phyloP scores from a whole-genome alignment of 805 yeast species.

The Myxozyma neotropica region DNA sequence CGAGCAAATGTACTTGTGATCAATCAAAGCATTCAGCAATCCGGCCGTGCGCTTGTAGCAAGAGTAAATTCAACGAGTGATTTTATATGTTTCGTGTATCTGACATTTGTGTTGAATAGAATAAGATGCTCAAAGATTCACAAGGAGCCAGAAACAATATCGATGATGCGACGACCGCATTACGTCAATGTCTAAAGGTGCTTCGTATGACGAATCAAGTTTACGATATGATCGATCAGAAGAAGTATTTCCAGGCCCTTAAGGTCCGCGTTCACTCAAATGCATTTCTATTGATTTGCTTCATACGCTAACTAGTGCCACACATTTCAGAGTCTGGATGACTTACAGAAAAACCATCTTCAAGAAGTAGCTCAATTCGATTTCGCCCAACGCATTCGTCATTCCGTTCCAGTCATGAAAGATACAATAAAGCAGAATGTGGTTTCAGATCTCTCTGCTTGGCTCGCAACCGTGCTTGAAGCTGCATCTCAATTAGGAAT shows the following conservation, averaged over 20 bases:
- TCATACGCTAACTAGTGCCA: too few species aligned
- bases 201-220: constrained; percentile 84
- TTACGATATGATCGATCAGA: constrained; percentile 73
- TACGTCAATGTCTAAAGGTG: constrained; percentile 75
- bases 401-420: constrained; percentile 75
- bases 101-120: constrained; percentile 41
- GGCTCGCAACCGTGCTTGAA: constrained; percentile 51
- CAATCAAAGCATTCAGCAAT: constrained; percentile 58
- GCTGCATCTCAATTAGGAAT: constrained; percentile 56
- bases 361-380: constrained; percentile 69
- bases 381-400: constrained; percentile 66
- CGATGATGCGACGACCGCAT: constrained; percentile 67
- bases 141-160: constrained; percentile 69
- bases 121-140: constrained; percentile 59
- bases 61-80: constrained; percentile 35
- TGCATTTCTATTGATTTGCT: not conserved
- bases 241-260: constrained; percentile 81
- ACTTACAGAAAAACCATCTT: constrained; percentile 65
- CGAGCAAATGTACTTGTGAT: constrained; percentile 58
- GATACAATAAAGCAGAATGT: constrained; percentile 74
- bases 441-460: constrained; percentile 60
- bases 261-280: constrained; percentile 43
- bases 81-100: constrained; percentile 5
- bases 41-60: constrained; percentile 66
- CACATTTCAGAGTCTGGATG: constrained; percentile 64